Evolutionary conservation across 169 alveolate species (phyloP).

Genomic region (Eimeria tenella): DNA sequence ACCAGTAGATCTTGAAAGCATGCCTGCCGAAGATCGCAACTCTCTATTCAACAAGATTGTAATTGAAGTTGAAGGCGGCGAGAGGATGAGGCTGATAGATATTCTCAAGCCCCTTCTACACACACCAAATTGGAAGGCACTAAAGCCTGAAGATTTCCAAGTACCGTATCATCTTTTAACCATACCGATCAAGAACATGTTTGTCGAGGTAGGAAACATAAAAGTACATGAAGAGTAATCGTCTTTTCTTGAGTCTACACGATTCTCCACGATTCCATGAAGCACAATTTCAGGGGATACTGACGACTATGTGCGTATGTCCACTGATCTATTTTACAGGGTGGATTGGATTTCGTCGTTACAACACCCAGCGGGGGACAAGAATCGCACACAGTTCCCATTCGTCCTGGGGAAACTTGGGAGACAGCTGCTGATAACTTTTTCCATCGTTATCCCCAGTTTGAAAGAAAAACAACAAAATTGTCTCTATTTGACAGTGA

Average conservation of each 20-base stretch:
- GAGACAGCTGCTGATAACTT: slow-evolving; percentile 7
- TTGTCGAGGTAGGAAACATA: slow-evolving; percentile 24
- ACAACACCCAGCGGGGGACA: slow-evolving; percentile 64
- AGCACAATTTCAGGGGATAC: not conserved
- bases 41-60: slow-evolving; percentile 41
- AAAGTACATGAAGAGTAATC: not conserved
- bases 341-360: slow-evolving; percentile 18
- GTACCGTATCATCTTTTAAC: slow-evolving; percentile 15
- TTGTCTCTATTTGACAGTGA: slow-evolving; percentile 19
- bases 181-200: slow-evolving; percentile 59
- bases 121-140: slow-evolving; percentile 36
- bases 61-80: slow-evolving; percentile 57
- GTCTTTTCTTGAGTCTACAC: not conserved
- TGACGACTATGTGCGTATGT: not conserved
- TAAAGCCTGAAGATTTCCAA: slow-evolving; percentile 43
- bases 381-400: slow-evolving; percentile 41
- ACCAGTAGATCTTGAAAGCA: slow-evolving; percentile 53
- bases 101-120: slow-evolving; percentile 41
- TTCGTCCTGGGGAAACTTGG: slow-evolving; percentile 69
- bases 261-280: not conserved
- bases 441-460: slow-evolving; percentile 33
- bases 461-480: slow-evolving; percentile 10
- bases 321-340: slow-evolving; percentile 2
- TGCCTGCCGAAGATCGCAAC: slow-evolving; percentile 64
- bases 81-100: slow-evolving; percentile 41